phyloP scores from a whole-genome alignment of 768 basidiomycete genomes.

The Agrocybe chaxingu region DNA sequence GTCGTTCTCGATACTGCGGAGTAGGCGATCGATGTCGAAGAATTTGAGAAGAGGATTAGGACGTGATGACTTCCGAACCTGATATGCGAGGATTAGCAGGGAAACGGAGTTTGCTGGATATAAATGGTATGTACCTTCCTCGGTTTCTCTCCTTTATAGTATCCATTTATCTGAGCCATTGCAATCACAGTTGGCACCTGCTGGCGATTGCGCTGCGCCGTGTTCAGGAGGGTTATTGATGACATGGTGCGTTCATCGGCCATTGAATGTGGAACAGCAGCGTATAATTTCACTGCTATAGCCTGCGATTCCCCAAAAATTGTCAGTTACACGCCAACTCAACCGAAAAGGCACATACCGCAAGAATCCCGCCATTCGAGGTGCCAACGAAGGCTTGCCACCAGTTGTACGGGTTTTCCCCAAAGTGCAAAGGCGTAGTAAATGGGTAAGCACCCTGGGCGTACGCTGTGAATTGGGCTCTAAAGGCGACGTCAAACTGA shows the following conservation, averaged over 20 bases:
- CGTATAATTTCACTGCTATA: constrained; percentile 28
- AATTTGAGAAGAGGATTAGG: constrained; percentile 19
- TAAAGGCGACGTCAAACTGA: constrained; percentile 15
- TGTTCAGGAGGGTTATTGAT: constrained; percentile 27
- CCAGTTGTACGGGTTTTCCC: constrained; percentile 19
- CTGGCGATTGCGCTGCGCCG: constrained; percentile 24
- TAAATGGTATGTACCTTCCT: constrained; percentile 6
- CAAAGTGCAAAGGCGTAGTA: constrained; percentile 14
- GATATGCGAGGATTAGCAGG: background rate
- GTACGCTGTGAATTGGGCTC: constrained; percentile 22
- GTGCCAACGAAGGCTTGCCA: constrained; percentile 18
- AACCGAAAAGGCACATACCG: constrained; percentile 18
- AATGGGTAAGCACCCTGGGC: constrained; percentile 24
- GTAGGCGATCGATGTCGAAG: constrained; percentile 19
- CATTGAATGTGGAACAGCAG: constrained; percentile 32
- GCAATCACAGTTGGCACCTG: constrained; percentile 21
- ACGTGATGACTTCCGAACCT: constrained; percentile 15
- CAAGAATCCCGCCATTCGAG: constrained; percentile 24
- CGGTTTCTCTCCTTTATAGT: constrained; percentile 11
- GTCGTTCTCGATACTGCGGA: constrained; percentile 17
- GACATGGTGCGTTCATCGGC: constrained; percentile 35
- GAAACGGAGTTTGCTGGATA: background rate
- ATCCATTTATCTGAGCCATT: constrained; percentile 18
- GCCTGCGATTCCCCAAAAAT: constrained; percentile 15
- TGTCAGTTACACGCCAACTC: background rate